phyloP scores from a whole-genome alignment of 2,329 filamentous ascomycete genomes.

The Sporothrix protearum region DNA sequence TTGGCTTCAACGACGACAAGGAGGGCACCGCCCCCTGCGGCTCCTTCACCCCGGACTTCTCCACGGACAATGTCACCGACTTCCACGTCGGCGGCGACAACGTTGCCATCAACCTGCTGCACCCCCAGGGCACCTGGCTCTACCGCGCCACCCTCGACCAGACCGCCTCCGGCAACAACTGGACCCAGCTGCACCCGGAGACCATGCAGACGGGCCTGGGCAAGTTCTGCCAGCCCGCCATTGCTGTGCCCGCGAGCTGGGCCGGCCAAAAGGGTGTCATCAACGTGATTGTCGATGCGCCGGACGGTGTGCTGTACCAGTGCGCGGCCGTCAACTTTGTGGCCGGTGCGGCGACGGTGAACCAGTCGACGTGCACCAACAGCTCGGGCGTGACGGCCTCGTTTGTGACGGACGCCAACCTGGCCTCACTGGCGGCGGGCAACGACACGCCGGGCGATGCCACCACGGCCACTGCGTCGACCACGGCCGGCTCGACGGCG shows the following conservation, averaged over 20 bases:
- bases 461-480: slow-evolving; percentile 25
- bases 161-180: slow-evolving; percentile 44
- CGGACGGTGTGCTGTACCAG: slow-evolving; percentile 54
- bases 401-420: slow-evolving; percentile 34
- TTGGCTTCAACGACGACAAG: slow-evolving; percentile 49
- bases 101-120: slow-evolving; percentile 47
- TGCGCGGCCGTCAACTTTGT: slow-evolving; percentile 51
- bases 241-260: slow-evolving; percentile 50
- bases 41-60: slow-evolving; percentile 47
- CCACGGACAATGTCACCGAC: slow-evolving; percentile 40
- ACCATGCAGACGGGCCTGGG: slow-evolving; percentile 54
- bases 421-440: slow-evolving; percentile 34
- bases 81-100: slow-evolving; percentile 58
- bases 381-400: slow-evolving; percentile 35
- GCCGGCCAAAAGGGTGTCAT: slow-evolving; percentile 55
- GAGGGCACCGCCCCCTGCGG: slow-evolving; percentile 52
- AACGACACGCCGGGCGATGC: slow-evolving; percentile 21
- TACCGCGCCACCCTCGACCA: slow-evolving; percentile 55
- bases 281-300: slow-evolving; percentile 48
- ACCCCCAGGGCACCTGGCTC: slow-evolving; percentile 54
- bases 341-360: slow-evolving; percentile 35
- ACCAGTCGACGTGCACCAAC: slow-evolving; percentile 39
- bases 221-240: slow-evolving; percentile 49
- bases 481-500: slow-evolving; percentile 7
- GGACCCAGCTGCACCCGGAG: slow-evolving; percentile 54